Percentiles rank a stretch among this genome's conserved stretches.
phyloP scores from a whole-genome alignment of 2,329 filamentous ascomycete species.

The Diaporthe australafricana region DNA sequence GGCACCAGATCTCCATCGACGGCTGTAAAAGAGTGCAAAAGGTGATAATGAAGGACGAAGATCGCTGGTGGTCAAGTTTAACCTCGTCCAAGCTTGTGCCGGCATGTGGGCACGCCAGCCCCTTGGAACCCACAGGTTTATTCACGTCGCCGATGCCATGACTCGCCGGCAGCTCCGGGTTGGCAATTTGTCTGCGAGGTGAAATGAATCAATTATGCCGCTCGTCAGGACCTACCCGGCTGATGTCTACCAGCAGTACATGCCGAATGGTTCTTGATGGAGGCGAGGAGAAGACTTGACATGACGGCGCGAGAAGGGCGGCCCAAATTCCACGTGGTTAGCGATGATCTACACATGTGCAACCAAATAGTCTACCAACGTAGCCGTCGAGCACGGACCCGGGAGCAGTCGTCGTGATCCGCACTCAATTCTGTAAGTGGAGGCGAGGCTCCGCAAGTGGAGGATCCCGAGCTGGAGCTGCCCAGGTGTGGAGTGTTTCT shows the following conservation, averaged over 20 bases:
- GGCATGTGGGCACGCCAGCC: conserved; percentile 22
- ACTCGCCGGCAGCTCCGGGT: background rate
- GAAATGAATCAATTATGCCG: conserved; percentile 23
- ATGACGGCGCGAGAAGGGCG: background rate
- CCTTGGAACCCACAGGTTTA: conserved; percentile 23
- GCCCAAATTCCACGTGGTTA: background rate
- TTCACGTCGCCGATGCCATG: conserved; percentile 17
- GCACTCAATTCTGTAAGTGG: conserved; percentile 4
- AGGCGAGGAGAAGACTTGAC: background rate
- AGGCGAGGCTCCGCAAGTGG: conserved; percentile 11
- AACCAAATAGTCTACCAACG: conserved; percentile 1
- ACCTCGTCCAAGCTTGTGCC: conserved; percentile 16
- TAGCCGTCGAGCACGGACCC: background rate
- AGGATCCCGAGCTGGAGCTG: background rate
- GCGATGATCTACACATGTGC: background rate
- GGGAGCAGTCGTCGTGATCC: background rate
- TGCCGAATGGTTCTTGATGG: background rate
- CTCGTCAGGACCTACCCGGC: background rate
- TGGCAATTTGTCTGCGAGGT: conserved; percentile 5
- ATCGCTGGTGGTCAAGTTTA: conserved; percentile 15
- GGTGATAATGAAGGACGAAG: conserved; percentile 20
- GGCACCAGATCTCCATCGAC: background rate
- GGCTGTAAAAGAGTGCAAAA: background rate
- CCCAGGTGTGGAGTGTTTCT: conserved; percentile 16
- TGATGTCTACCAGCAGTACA: background rate